These are phyloP conservation scores for Cutaneotrichosporon cutaneum DNA, from an alignment of 1,284 basidiomycete genomes.

Conservation along the genomic window DNA sequence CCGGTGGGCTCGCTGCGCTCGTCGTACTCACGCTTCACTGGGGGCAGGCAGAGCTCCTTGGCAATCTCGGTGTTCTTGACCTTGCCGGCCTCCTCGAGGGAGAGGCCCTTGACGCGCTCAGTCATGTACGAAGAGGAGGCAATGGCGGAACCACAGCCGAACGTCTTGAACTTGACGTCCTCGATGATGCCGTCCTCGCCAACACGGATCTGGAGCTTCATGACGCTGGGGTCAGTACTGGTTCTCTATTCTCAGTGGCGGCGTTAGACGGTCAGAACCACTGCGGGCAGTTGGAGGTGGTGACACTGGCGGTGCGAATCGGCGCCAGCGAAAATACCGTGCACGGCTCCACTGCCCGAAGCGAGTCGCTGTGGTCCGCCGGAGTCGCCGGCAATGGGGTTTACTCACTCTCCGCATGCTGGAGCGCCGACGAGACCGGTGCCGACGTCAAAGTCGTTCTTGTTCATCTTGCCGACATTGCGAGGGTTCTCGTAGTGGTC, in stretches of 20 bases:
- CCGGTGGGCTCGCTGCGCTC: not conserved
- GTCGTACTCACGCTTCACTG: constrained; percentile 85
- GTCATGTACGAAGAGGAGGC: constrained; percentile 97
- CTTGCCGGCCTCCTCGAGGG: constrained; percentile 87
- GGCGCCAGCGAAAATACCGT: not conserved
- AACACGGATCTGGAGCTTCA: constrained; percentile 99
- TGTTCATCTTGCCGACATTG: constrained; percentile 66
- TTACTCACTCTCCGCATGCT: constrained; percentile 53
- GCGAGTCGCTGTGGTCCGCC: not conserved
- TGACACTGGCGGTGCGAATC: not conserved
- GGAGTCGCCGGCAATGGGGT: too few species aligned
- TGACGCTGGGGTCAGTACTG: constrained; percentile 65
- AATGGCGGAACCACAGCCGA: constrained; percentile 86
- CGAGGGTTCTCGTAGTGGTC: constrained; percentile 92
- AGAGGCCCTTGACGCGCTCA: constrained; percentile 93
- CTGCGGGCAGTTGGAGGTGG: not conserved
- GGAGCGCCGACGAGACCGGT: constrained; percentile 93
- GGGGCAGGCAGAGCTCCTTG: constrained; percentile 90
- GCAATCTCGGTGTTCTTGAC: constrained; percentile 99
- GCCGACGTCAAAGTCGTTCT: constrained; percentile 59
- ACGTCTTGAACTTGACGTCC: constrained; percentile 99
- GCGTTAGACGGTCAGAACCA: not conserved
- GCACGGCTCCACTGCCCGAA: not conserved
- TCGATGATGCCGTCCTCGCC: constrained; percentile 87
- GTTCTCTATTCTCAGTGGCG: not conserved